phyloP scores from a whole-genome alignment of 2,329 filamentous ascomycete genomes.

The Aspergillus piperis region DNA sequence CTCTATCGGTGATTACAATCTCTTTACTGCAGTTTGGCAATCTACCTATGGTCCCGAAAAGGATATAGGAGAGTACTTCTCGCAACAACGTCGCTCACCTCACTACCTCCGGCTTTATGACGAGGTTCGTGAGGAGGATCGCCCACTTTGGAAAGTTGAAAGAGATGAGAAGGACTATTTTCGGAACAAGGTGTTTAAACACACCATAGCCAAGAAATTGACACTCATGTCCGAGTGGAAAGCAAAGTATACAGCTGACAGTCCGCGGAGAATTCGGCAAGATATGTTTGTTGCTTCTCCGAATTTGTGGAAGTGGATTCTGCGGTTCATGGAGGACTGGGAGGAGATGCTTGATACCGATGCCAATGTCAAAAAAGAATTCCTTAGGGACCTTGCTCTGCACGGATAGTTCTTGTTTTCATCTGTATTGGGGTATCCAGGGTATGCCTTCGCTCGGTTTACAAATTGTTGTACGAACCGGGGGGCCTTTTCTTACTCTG shows the following conservation, averaged over 20 bases:
- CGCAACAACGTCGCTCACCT: constrained; percentile 12
- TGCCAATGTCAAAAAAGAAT: too few species aligned
- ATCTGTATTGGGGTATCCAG: too few species aligned
- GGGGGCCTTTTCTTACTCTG: too few species aligned
- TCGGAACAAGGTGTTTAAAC: constrained; percentile 11
- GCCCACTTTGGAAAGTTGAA: constrained; percentile 14
- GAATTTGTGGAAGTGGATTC: constrained; percentile 25
- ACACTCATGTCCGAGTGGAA: constrained; percentile 23
- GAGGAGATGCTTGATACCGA: neutral
- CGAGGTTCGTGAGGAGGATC: constrained; percentile 18
- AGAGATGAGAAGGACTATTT: constrained; percentile 21
- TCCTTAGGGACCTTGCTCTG: too few species aligned
- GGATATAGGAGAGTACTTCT: constrained; percentile 11
- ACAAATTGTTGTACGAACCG: too few species aligned
- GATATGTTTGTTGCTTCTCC: constrained; percentile 23
- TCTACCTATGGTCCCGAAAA: constrained; percentile 2
- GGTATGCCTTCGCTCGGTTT: too few species aligned
- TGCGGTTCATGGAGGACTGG: constrained; percentile 20
- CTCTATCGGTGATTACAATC: constrained; percentile 19
- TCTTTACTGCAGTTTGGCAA: constrained; percentile 22
- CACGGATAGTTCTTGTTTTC: too few species aligned
- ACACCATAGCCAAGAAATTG: constrained; percentile 22
- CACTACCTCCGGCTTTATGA: constrained; percentile 17
- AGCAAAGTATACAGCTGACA: constrained; percentile 10
- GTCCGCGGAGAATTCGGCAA: constrained; percentile 16